Base-by-base conservation (phyloP, 1,284 basidiomycete genomes). In the Phellopilus nigrolimitatus region DNA sequence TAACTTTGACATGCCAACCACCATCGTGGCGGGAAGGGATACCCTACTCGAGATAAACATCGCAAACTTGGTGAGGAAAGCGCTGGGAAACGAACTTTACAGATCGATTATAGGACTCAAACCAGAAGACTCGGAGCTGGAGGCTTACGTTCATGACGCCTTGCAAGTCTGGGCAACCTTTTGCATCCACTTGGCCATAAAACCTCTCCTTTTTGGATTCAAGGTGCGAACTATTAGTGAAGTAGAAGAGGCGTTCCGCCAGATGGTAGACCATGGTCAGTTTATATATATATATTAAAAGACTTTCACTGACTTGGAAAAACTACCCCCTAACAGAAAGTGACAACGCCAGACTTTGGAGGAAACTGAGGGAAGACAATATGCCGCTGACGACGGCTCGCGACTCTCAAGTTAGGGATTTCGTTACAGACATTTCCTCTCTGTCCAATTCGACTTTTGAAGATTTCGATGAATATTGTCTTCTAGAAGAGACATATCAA, bases 61-160 rank as follows among this genome's bases (percentile, higher is more conserved):
- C 7, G 31, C 19, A 4, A 33, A 47, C 7, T 33, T 47, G 8
- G 33, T 47, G 31, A 19, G 15, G 21, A 47, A n/a, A 22, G n/a
- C 31, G 3, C 33, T 47, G 9, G 45, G 45, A 17, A 25, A n/a
- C 13, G 33, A 34, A 10, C 33, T 47, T 37, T 37, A 37, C 33
- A 25, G 21, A 15, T 31, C 33, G 17, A 21, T 47, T 15, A 22
- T 24, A 24, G 17, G 2, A 1, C 15, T 15, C 10, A 10, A 25
- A 13, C 12, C 19, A 15, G 21, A 10, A 6, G 13, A 19, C 12
- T 31, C 31, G 3, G 33, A 24, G 19, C 19, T 36, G 24, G 40
- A 50, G 15, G 40, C n/a, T 17, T 34, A 22, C 40, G 24, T 50
- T 13, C 48, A 50, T 22, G 48, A 50, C 21, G 40, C 38, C n/a